Evolutionary conservation across 768 basidiomycete species (phyloP), one percentile per base, ranked within the genome.

Genomic region (Lepiota venenata): DNA sequence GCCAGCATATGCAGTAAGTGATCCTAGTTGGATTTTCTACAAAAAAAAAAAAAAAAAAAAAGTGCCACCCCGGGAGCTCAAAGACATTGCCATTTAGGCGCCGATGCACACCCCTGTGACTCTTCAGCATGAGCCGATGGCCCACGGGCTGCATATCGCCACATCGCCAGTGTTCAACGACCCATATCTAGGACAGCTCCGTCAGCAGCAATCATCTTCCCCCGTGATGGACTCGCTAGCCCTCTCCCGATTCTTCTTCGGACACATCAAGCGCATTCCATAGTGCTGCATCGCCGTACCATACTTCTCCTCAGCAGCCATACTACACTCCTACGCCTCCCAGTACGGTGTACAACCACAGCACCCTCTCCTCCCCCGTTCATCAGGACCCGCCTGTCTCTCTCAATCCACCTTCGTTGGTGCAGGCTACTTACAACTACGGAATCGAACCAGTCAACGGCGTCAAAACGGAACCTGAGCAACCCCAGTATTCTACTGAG

Each of bases 121-220:
- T 3, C 8, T 32, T 32, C 32, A 32, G 32, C 32, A 32, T 32
- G 32, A 32, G 32, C 32, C 32, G 32, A 32, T 5, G 5, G 25
- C 25, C 25, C 25, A 25, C 25, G 32, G 6, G 9, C 22, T 40
- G 25, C 25, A 46, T 54, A 39, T 40, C 25, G 21, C 36, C 3
- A 20, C 45, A 54, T 32, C 52, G 15, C 16, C 52, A 9, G 16
- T 11, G 21, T 32, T 22, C 20, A 36, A 45, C 22, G 25, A 36
- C 18, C 35, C 42, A 21, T 44, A 44, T 45, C 43, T 5, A 18
- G 20, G 11, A n/a, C 42, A 35, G 20, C 20, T 35, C 22, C 56
- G 40, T 41, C 50, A 47, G 11, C 37, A 56, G 44, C 37, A 32
- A 22, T 3, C 32, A 25, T 40, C 55, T 48, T 57, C 49, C 11